Percentiles rank a stretch among this genome's conserved stretches.
Conservation (phyloP, 805 yeast species). For the Lachancea sp. region DNA sequence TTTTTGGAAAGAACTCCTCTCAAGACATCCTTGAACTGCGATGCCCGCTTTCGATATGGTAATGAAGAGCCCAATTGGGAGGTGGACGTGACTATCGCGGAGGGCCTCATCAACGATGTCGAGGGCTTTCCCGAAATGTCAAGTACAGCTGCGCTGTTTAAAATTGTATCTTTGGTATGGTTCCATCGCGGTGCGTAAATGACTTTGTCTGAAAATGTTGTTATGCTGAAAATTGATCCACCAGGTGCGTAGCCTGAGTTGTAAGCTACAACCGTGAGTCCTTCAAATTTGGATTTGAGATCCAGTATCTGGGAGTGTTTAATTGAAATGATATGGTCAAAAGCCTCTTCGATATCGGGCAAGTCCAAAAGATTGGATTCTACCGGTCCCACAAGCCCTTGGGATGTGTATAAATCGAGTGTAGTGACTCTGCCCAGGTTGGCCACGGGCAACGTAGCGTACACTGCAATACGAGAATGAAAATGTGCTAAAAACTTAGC, state of each 20-base stretch:
- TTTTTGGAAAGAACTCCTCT: constrained; percentile 35
- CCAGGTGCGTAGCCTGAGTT: constrained; percentile 93
- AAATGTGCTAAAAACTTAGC: constrained; percentile 47
- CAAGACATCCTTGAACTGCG: constrained; percentile 59
- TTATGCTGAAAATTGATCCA: constrained; percentile 82
- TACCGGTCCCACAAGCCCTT: constrained; percentile 71
- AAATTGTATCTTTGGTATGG: constrained; percentile 80
- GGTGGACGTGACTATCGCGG: constrained; percentile 68
- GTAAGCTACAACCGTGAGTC: constrained; percentile 65
- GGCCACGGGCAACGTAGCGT: constrained; percentile 83
- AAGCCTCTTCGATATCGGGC: constrained; percentile 71
- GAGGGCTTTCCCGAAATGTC: constrained; percentile 54
- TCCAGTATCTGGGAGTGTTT: constrained; percentile 75
- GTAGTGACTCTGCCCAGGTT: constrained; percentile 82
- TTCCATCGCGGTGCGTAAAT: constrained; percentile 92
- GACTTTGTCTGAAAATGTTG: constrained; percentile 69
- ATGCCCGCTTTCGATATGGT: constrained; percentile 58
- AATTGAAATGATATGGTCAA: constrained; percentile 61
- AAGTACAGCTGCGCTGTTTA: constrained; percentile 62
- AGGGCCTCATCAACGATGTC: constrained; percentile 66
- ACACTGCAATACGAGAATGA: constrained; percentile 62
- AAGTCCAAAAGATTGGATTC: constrained; percentile 52
- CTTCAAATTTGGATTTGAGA: constrained; percentile 53
- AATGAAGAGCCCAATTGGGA: constrained; percentile 52
- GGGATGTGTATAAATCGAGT: constrained; percentile 69